phyloP scores from a whole-genome alignment of 176 grass and related monocot species.

The Bromus sterilis region DNA sequence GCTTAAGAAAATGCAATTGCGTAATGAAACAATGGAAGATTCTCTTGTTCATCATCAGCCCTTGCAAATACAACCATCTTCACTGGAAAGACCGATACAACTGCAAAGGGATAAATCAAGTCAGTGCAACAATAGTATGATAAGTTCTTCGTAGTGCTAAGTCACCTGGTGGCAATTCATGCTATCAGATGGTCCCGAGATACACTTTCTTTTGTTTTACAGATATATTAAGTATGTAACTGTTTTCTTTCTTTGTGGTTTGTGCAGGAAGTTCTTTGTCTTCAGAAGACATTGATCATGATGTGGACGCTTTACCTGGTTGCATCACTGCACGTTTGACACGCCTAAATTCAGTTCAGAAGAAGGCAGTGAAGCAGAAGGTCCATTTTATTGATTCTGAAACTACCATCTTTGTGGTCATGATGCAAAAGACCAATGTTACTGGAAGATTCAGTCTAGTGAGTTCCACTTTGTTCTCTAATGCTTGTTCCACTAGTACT shows the following conservation, averaged over 20 bases:
- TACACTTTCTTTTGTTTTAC: conserved; percentile 2
- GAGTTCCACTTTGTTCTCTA: background rate
- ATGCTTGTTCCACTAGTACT: background rate
- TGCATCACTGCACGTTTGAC: background rate
- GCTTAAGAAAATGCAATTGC: background rate
- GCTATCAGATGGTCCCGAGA: background rate
- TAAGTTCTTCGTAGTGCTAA: background rate
- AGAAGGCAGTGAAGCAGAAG: background rate
- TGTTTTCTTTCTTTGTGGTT: background rate
- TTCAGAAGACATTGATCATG: background rate
- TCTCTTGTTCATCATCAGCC: background rate
- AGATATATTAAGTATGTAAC: background rate
- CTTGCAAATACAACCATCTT: background rate
- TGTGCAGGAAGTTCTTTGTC: background rate
- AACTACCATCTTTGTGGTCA: background rate
- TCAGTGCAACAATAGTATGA: background rate
- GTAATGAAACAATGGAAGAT: background rate
- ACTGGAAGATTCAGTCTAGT: background rate
- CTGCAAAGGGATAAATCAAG: background rate
- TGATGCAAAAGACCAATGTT: conserved; percentile 5
- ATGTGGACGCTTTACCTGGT: background rate
- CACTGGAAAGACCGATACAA: background rate
- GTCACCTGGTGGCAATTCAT: background rate
- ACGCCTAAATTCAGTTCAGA: background rate
- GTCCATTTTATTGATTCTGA: background rate